Base-by-base conservation (phyloP, 1,284 basidiomycete species). In the Puccinia triticina region DNA sequence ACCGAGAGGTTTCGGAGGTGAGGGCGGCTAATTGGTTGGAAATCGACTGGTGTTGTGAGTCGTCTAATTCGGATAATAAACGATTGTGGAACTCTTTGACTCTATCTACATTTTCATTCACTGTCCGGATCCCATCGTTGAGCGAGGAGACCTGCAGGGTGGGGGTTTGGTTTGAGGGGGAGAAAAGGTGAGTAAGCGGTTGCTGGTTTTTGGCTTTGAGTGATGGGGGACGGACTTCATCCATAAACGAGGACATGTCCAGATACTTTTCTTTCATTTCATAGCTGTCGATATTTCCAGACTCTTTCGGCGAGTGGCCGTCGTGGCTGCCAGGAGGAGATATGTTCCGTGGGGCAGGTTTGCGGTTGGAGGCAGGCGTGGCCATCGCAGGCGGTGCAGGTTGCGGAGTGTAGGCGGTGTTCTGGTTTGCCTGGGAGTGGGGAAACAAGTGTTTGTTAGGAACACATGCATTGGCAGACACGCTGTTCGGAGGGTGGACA, bases 241-340 rank as follows among this genome's bases (percentile, higher is more conserved):
- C 66, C 77, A 80, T 80, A 34, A 80, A 80, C 2, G 77, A 66
- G 16, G 66, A 55, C 77, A 80, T 80, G 23, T 80, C 77, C 48
- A 72, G 26, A 57, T 59, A 53, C 50, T 80, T 80, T 29, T 80
- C 77, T 55, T 80, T 66, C 66, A 80, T 57, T n/a, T 80, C 77
- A 21, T 80, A 80, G 67, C 77, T 78, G 48, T 78, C 64, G n/a
- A 55, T 55, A 26, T 64, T 29, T 29, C 10, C 75, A 23, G 76
- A 26, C 12, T 78, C 77, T 48, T 78, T 67, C 7, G 61, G 57
- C 21, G 64, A 50, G n/a, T 32, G 64, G 1, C 55, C 29, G n/a
- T 50, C 29, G n/a, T 53, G 40, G 16, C 66, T 53, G 26, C 43
- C 76, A 26, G 14, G 43, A 8, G 57, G 32, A 7, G 76, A 55